These are phyloP conservation scores for Hirsutella thompsonii DNA, from an alignment of 2,329 filamentous ascomycete genomes.

Conservation along the genomic window DNA sequence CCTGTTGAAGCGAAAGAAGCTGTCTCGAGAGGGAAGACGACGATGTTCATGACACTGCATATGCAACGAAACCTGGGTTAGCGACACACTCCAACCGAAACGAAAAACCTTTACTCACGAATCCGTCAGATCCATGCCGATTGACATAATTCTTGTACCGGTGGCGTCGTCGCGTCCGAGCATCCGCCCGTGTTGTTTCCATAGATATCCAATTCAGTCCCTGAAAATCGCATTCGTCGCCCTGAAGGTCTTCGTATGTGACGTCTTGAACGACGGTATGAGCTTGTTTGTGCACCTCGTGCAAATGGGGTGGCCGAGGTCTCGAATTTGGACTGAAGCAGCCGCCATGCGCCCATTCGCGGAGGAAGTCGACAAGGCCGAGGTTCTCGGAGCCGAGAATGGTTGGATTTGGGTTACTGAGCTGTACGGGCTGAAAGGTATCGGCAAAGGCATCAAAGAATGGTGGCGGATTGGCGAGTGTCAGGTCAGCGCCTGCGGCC, in stretches of 20 bases:
- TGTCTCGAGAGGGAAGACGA: conserved; percentile 25
- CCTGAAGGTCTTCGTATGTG: conserved; percentile 34
- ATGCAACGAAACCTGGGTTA: neutral
- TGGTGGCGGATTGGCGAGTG: neutral
- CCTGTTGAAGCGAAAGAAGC: conserved; percentile 44
- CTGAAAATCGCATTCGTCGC: conserved; percentile 44
- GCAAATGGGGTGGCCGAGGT: conserved; percentile 14
- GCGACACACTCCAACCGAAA: neutral
- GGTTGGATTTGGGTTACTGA: conserved; percentile 20
- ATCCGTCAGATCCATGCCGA: conserved; percentile 29
- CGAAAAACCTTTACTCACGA: conserved; percentile 25
- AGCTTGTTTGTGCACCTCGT: conserved; percentile 19
- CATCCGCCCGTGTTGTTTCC: conserved; percentile 34
- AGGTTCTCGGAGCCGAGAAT: conserved; percentile 36
- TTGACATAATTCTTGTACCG: conserved; percentile 49
- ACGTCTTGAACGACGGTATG: conserved; percentile 10
- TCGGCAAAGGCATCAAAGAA: conserved; percentile 1
- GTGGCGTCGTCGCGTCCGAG: conserved; percentile 30
- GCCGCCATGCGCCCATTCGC: conserved; percentile 29
- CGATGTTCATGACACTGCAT: conserved; percentile 6
- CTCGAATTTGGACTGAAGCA: conserved; percentile 12
- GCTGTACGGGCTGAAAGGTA: conserved; percentile 7
- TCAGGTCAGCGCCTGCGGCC: neutral
- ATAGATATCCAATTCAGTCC: conserved; percentile 44
- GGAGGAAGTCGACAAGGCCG: conserved; percentile 35